Base-by-base conservation (phyloP, 2,329 filamentous ascomycete genomes). In the Colletotrichum orchidophilum region DNA sequence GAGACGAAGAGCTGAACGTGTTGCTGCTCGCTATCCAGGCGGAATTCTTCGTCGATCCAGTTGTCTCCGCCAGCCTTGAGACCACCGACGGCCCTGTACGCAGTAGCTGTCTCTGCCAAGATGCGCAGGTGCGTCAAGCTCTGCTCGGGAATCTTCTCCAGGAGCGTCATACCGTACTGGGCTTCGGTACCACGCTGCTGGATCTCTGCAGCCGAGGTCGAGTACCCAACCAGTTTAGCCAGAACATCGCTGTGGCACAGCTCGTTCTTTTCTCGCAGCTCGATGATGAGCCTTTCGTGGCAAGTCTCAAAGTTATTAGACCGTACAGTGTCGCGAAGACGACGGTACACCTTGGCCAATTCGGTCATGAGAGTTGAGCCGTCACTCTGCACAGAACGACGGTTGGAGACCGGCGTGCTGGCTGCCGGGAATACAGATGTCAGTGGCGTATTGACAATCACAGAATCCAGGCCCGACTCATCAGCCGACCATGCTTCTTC, bases 181-280 rank as follows among this genome's bases (percentile, higher is more conserved):
- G 91, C 90, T 75, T 94, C 93, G 3, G 94, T 86, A 7, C 96
- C 96, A 75, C 96, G 92, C 79, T 98, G 95, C 73, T 95, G 92
- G 74, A 98, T 97, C 82, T 99, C 96, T 4, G 94, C 91, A 0
- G 95, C 91, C 9, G 95, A 92, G 70, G 99, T 95, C 0, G 95
- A 96, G 78, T 91, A 94, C 2, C 94, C 96, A 15, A 98, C 90
- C 1, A 90, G 85, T 69, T 87, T 86, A 15, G 91, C 88, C 12
- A 95, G 81, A 1, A 87, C 87, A 75, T 93, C 91, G 68, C 87
- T 88, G 26, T 80, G 82, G 66, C 81, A 83, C 5, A 92, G 79
- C 66, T 89, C 84, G 60, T 86, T 83, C 18, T 77, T 76, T 76
- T 78, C 57, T 78, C 78, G 49, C 71, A 73, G 27, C 2, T 74